phyloP scores from a whole-genome alignment of 2,329 filamentous ascomycete species.

The Pleomassaria siparia region DNA sequence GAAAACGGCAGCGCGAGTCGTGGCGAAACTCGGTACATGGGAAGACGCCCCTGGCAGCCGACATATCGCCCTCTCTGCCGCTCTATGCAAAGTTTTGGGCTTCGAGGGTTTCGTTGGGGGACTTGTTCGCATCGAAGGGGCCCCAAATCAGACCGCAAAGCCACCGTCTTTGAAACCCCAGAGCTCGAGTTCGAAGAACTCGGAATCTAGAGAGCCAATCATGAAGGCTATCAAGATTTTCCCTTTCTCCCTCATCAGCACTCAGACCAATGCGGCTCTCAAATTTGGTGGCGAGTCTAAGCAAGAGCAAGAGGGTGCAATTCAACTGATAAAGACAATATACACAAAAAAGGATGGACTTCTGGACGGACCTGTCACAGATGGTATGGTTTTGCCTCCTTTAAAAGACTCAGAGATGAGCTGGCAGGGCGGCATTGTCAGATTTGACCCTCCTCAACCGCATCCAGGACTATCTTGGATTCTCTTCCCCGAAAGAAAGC shows the following conservation, averaged over 20 bases:
- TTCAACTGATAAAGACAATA: conserved; percentile 69
- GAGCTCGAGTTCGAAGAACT: conserved; percentile 30
- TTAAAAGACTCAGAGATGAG: conserved; percentile 55
- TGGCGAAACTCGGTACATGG: conserved; percentile 78
- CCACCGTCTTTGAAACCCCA: conserved; percentile 51
- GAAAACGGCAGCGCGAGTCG: conserved; percentile 64
- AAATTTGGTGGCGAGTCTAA: conserved; percentile 88
- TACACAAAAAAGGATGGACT: conserved; percentile 68
- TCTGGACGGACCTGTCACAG: conserved; percentile 81
- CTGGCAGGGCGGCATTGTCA: conserved; percentile 83
- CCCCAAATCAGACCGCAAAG: conserved; percentile 69
- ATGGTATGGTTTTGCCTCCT: conserved; percentile 77
- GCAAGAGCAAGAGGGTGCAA: conserved; percentile 75
- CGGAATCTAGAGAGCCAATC: conserved; percentile 45
- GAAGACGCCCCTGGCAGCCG: conserved; percentile 82
- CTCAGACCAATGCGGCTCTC: conserved; percentile 65
- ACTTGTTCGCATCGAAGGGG: conserved; percentile 83
- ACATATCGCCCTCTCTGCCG: conserved; percentile 75
- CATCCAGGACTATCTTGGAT: conserved; percentile 62
- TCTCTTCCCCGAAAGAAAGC: conserved; percentile 72
- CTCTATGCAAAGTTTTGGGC: conserved; percentile 73
- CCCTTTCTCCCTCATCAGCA: conserved; percentile 67
- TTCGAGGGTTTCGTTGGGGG: conserved; percentile 77
- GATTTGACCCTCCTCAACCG: conserved; percentile 65
- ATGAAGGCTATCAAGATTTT: conserved; percentile 74